Evolutionary conservation across 768 basidiomycete species (phyloP).

Genomic region (Dictyophora rubrovolvata): DNA sequence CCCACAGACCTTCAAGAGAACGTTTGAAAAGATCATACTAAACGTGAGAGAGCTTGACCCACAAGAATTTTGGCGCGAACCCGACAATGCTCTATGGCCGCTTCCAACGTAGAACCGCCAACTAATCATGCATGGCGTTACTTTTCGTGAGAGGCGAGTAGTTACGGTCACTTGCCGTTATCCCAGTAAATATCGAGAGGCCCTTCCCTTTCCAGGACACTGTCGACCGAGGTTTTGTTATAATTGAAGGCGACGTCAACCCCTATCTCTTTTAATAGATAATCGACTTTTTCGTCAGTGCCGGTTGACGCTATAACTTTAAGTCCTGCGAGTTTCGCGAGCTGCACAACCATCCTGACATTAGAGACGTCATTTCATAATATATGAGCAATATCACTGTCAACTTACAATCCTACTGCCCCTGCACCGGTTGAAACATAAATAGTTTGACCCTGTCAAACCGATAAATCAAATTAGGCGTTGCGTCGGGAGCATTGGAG

Average conservation of each 20-base stretch:
- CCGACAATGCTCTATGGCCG: constrained; percentile 38
- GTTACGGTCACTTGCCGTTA: not conserved
- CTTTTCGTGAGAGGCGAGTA: not conserved
- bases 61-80: constrained; percentile 38
- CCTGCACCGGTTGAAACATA: constrained; percentile 27
- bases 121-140: constrained; percentile 20
- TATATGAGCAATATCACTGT: no score
- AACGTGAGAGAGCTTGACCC: constrained; percentile 3
- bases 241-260: constrained; percentile 67
- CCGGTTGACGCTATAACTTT: constrained; percentile 68
- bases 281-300: constrained; percentile 59
- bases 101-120: constrained; percentile 48
- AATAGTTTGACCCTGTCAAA: constrained; percentile 22
- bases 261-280: constrained; percentile 40
- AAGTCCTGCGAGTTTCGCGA: constrained; percentile 31
- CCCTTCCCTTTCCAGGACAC: constrained; percentile 47
- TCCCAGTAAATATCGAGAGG: constrained; percentile 38
- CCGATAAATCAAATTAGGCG: not conserved
- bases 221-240: constrained; percentile 44
- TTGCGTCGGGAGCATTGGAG: not conserved
- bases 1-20: constrained; percentile 17
- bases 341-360: constrained; percentile 25
- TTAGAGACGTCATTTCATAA: not conserved
- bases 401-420: constrained; percentile 22
- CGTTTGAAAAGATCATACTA: not conserved